Percentiles rank a stretch among this genome's conserved stretches.
Conservation (phyloP, 768 basidiomycete genomes). For the Termitomyces sp. region DNA sequence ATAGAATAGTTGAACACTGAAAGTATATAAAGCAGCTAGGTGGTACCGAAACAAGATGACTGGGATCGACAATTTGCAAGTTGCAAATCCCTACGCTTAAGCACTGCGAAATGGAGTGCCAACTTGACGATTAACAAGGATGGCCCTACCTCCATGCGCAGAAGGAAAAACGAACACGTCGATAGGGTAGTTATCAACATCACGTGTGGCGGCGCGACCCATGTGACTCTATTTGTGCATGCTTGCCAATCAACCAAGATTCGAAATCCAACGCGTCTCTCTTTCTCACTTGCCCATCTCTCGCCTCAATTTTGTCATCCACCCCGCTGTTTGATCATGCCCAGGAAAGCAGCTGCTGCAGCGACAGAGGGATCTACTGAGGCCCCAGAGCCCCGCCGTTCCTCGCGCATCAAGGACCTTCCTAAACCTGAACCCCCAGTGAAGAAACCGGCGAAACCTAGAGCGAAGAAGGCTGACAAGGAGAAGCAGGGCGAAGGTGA, state of each 20-base stretch:
- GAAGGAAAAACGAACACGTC: not conserved
- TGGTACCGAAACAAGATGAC: not conserved
- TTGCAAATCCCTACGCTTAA: not conserved
- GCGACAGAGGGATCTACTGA: conserved; percentile 34
- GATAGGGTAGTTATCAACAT: not conserved
- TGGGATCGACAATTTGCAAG: not conserved
- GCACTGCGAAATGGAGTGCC: no score
- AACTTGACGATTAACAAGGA: not conserved
- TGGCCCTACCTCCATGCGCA: not conserved
- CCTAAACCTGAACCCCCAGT: conserved; percentile 45
- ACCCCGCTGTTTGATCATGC: conserved; percentile 37
- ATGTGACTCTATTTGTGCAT: conserved; percentile 19
- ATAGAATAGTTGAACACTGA: not conserved
- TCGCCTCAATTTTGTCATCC: conserved; percentile 4
- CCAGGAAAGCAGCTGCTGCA: conserved; percentile 60
- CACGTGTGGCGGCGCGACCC: conserved; percentile 17
- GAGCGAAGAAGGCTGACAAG: conserved; percentile 46
- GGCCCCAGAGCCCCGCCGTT: conserved; percentile 56
- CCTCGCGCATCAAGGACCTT: conserved; percentile 67
- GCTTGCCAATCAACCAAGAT: conserved; percentile 18
- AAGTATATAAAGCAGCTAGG: no score
- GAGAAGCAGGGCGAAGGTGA: conserved; percentile 32
- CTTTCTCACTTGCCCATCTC: conserved; percentile 12
- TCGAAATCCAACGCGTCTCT: conserved; percentile 19
- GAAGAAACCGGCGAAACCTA: conserved; percentile 65